A percentile compares a stretch with the other conserved stretches of the same genome.
Conservation (phyloP, 1,284 basidiomycete genomes). For the Ganoderma resinaceum region DNA sequence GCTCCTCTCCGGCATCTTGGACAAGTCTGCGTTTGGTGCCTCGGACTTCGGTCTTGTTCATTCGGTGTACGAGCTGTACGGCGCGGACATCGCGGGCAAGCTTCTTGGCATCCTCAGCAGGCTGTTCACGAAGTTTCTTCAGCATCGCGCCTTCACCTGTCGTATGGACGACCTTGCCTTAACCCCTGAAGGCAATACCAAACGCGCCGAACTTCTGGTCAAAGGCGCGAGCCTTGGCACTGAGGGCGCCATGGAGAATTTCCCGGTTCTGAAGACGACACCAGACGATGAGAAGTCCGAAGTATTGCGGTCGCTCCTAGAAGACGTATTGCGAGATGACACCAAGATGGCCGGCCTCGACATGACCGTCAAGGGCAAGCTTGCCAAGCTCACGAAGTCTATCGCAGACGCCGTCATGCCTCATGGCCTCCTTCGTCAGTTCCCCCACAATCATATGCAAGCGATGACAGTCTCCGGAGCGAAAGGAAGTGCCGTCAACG, state of each 20-base stretch:
- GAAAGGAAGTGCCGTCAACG: slow-evolving; percentile 98
- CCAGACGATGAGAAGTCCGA: slow-evolving; percentile 58
- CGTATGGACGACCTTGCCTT: slow-evolving; percentile 98
- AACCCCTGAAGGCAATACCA: slow-evolving; percentile 82
- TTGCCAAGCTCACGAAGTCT: slow-evolving; percentile 87
- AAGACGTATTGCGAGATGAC: slow-evolving; percentile 97
- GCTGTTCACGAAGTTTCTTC: slow-evolving; percentile 96
- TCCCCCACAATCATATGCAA: slow-evolving; percentile 99
- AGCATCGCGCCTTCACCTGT: slow-evolving; percentile 97
- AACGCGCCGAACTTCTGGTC: slow-evolving; percentile 74
- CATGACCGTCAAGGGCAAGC: slow-evolving; percentile 88
- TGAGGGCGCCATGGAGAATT: slow-evolving; percentile 90
- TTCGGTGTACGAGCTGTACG: slow-evolving; percentile 99
- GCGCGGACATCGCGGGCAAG: slow-evolving; percentile 88
- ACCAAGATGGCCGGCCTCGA: slow-evolving; percentile 97
- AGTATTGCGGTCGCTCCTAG: slow-evolving; percentile 70
- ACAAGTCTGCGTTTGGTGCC: slow-evolving; percentile 98
- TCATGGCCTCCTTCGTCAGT: slow-evolving; percentile 87
- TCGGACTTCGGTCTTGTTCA: slow-evolving; percentile 97
- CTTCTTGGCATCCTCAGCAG: slow-evolving; percentile 94
- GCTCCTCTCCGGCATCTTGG: slow-evolving; percentile 90
- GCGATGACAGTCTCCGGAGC: slow-evolving; percentile 99
- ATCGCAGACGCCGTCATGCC: slow-evolving; percentile 94
- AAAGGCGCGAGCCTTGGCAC: slow-evolving; percentile 80
- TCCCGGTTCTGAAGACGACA: slow-evolving; percentile 70